Base-by-base conservation (phyloP, 1,139 yeast species). In the Kodamaea suecica region DNA sequence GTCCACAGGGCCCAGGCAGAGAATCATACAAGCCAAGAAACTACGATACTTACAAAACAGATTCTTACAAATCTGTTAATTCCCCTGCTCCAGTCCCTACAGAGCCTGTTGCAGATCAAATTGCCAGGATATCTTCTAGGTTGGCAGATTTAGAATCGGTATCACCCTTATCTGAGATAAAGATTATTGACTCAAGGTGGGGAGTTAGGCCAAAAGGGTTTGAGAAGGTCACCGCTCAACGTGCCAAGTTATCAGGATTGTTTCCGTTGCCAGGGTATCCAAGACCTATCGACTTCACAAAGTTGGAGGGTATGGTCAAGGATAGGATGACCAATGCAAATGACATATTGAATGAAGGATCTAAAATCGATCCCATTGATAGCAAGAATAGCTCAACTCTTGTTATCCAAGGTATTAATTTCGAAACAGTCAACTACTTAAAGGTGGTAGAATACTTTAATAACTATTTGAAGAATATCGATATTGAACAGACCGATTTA, bases 191-290 rank as follows among this genome's bases (percentile, higher is more conserved):
- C 26, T 69, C 84, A 0, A 61, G 71, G 36, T 88, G 96, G 96
- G 95, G 88, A 33, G 64, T 75, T 11, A 71, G 73, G 23, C 90
- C 95, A 0, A 63, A 69, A 31, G 95, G 90, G 0, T 85, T 84
- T 55, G 95, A 86, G 50, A 71, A 74, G 9, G 80, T 85, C 3
- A 74, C 86, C 2, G 84, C 94, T 0, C 87, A 80, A 45, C 70
- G 84, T 45, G 95, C 95, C 4, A 88, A 88, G 50, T 65, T 84
- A 14, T 78, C 90, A 1, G 96, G 96, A 0, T 58, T 84, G 3
- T 88, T 86, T 48, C 87, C 92, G 1, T 63, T 78, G 17, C 94
- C 94, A 1, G 92, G 92, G 3, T 72, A 74, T 34, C 78, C 84
- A 0, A 67, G 73, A 44, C 77, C 76, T 2, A 67, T 76, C 29